A percentile compares a stretch with the other conserved stretches of the same genome.
phyloP scores from a whole-genome alignment of 73 alveolate genomes.

The Paramecium caudatum region DNA sequence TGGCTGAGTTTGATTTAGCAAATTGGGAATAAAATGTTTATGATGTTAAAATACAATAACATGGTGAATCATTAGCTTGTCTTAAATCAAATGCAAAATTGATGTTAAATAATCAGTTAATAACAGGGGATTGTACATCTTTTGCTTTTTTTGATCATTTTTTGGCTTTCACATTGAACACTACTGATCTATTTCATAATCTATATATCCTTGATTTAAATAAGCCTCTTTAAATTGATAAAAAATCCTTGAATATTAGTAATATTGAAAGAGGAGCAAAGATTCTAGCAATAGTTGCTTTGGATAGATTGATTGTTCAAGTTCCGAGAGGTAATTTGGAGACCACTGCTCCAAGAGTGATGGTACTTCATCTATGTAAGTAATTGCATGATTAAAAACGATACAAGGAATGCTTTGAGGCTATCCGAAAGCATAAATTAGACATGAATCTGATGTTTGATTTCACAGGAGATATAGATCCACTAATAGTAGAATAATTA shows the following conservation, averaged over 20 bases:
- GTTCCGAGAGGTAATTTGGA: conserved; percentile 98
- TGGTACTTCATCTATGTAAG: conserved; percentile 87
- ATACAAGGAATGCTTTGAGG: conserved; percentile 90
- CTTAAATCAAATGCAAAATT: conserved; percentile 79
- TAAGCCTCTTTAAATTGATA: conserved; percentile 80
- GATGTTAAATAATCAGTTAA: conserved; percentile 85
- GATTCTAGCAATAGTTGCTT: conserved; percentile 86
- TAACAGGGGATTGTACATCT: conserved; percentile 92
- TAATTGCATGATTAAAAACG: conserved; percentile 85
- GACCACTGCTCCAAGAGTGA: conserved; percentile 91
- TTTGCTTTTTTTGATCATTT: conserved; percentile 85
- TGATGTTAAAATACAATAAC: conserved; percentile 11
- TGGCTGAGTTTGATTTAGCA: conserved; percentile 34
- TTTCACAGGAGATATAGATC: conserved; percentile 90
- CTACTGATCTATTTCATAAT: conserved; percentile 90
- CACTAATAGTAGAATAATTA: conserved; percentile 86
- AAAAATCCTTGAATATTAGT: conserved; percentile 87
- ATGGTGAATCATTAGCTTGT: neutral
- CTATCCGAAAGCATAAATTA: conserved; percentile 92
- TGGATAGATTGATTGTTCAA: conserved; percentile 88
- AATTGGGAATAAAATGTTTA: conserved; percentile 9
- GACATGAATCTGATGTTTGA: conserved; percentile 96
- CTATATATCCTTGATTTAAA: conserved; percentile 88
- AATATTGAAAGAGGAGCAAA: conserved; percentile 96
- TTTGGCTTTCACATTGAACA: conserved; percentile 86